These are phyloP conservation scores for Pachysandra terminalis DNA, from an alignment of 164 flowering plant species.

Conservation along the genomic window DNA sequence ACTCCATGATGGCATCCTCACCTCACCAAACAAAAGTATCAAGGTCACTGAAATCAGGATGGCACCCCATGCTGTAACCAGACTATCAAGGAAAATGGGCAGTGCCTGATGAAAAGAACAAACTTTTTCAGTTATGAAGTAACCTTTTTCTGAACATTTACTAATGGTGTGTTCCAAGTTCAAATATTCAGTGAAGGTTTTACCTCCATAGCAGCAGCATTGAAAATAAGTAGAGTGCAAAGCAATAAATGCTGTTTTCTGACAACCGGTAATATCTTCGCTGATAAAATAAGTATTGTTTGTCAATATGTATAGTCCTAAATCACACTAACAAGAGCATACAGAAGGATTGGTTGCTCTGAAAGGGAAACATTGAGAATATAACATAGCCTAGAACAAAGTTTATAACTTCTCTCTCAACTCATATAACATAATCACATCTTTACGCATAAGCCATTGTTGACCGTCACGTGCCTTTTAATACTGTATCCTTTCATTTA, in stretches of 20 bases:
- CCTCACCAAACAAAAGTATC: too few relatives aligned
- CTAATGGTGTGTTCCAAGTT: neutral
- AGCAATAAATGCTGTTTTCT: slow-evolving; percentile 81
- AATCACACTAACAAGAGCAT: slow-evolving; percentile 1
- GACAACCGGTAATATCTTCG: slow-evolving; percentile 90
- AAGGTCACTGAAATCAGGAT: too few relatives aligned
- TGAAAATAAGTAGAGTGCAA: slow-evolving; percentile 89
- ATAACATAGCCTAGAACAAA: neutral
- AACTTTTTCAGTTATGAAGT: slow-evolving; percentile 4
- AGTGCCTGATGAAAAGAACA: slow-evolving; percentile 55
- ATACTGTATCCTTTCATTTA: too few relatives aligned
- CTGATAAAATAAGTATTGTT: slow-evolving; percentile 32
- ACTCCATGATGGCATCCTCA: slow-evolving; percentile 90
- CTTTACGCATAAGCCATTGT: too few relatives aligned
- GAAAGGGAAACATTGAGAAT: neutral
- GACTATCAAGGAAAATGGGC: too few relatives aligned
- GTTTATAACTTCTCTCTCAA: neutral
- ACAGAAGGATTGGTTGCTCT: neutral
- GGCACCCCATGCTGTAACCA: too few relatives aligned
- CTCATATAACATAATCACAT: too few relatives aligned
- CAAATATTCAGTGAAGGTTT: neutral
- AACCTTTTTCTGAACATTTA: neutral
- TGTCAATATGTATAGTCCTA: slow-evolving; percentile 2
- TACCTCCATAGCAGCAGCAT: slow-evolving; percentile 99
- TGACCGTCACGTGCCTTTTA: too few relatives aligned